phyloP scores from a whole-genome alignment of 2,329 filamentous ascomycete species.

The Fusarium sp. region DNA sequence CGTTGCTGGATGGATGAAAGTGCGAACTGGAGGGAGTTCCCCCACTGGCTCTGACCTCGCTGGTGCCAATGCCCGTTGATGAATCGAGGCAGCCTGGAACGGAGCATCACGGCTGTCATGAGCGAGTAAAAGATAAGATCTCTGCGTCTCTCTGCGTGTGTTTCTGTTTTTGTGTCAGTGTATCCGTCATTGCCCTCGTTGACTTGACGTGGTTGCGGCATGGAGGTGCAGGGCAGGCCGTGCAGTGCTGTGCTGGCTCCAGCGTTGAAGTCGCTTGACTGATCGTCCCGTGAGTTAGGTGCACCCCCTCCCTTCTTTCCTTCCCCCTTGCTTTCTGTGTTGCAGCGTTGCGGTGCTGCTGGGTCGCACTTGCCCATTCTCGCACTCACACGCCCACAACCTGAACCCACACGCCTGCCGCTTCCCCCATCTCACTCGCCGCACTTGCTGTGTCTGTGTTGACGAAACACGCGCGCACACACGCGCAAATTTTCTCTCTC shows the following conservation, averaged over 20 bases:
- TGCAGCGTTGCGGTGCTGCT: conserved; percentile 20
- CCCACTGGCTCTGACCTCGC: conserved; percentile 4
- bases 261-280: conserved; percentile 38
- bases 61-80: conserved; percentile 19
- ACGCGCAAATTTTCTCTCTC: conserved; percentile 4
- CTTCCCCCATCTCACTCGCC: conserved; percentile 16
- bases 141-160: conserved; percentile 27
- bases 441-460: conserved; percentile 7
- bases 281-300: conserved; percentile 27
- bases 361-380: conserved; percentile 35
- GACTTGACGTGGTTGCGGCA: conserved; percentile 36
- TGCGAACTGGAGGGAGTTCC: conserved; percentile 12
- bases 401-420: conserved; percentile 22
- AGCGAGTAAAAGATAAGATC: conserved; percentile 19
- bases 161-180: conserved; percentile 37
- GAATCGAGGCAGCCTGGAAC: conserved; percentile 29
- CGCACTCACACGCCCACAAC: conserved; percentile 30
- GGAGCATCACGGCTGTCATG: conserved; percentile 6
- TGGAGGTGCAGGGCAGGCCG: conserved; percentile 16
- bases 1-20: conserved; percentile 35
- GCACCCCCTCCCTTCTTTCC: conserved; percentile 19
- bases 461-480: conserved; percentile 9
- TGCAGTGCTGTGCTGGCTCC: conserved; percentile 40
- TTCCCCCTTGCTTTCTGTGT: conserved; percentile 35
- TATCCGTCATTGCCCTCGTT: conserved; percentile 35